Percentiles rank a stretch among this genome's conserved stretches.
These are phyloP conservation scores for Rhodotorula kratochvilovae DNA, from an alignment of 768 basidiomycete species.

Conservation along the genomic window DNA sequence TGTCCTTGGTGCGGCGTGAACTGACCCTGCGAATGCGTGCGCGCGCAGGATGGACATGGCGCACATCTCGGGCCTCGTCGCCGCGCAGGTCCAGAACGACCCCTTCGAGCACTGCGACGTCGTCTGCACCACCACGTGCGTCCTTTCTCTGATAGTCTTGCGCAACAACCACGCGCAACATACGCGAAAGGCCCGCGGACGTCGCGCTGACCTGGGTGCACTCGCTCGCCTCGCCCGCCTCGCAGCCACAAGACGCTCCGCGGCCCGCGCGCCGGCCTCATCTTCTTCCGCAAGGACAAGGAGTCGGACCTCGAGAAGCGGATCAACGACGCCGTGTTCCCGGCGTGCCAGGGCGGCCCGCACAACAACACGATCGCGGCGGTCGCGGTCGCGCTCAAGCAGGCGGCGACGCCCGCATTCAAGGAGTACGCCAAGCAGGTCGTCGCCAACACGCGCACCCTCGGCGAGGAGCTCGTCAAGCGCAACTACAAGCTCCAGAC, in stretches of 20 bases:
- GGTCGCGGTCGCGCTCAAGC: conserved; percentile 84
- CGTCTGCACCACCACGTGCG: conserved; percentile 85
- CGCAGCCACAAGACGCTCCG: conserved; percentile 86
- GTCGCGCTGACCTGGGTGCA: background rate
- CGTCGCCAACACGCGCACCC: conserved; percentile 71
- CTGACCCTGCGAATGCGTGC: too few species aligned
- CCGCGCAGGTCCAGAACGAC: conserved; percentile 79
- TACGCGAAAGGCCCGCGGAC: too few species aligned
- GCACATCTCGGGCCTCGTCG: conserved; percentile 91
- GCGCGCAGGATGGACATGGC: conserved; percentile 71
- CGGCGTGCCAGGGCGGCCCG: conserved; percentile 98
- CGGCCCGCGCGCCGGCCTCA: conserved; percentile 92
- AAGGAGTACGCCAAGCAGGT: conserved; percentile 92
- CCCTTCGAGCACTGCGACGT: conserved; percentile 97
- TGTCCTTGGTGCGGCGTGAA: background rate
- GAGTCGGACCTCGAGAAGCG: conserved; percentile 89
- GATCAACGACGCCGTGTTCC: conserved; percentile 97
- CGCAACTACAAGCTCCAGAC: conserved; percentile 96
- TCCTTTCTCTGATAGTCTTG: too few species aligned
- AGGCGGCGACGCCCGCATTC: conserved; percentile 83
- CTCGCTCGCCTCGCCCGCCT: conserved; percentile 47
- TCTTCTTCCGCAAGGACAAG: conserved; percentile 96
- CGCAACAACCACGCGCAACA: too few species aligned
- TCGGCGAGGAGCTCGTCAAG: conserved; percentile 65
- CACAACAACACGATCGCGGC: conserved; percentile 99